Evolutionary conservation across 768 basidiomycete species (phyloP).

Genomic region (Naganishia randhawae): DNA sequence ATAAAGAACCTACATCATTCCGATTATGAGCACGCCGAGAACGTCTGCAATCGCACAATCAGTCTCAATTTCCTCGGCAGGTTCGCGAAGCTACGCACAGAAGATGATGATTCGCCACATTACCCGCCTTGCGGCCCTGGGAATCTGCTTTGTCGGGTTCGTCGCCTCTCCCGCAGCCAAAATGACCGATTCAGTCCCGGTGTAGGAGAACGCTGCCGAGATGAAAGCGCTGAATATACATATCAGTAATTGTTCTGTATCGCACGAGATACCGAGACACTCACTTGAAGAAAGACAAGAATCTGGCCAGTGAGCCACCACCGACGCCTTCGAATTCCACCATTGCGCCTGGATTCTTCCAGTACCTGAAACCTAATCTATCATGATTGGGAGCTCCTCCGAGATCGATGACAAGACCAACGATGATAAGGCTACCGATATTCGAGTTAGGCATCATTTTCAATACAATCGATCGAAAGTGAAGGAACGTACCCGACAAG

Average conservation of each 20-base stretch:
- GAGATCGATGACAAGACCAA: slow-evolving; percentile 38
- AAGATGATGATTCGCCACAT: slow-evolving; percentile 51
- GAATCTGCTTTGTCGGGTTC: slow-evolving; percentile 73
- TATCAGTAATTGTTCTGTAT: neutral
- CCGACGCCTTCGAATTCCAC: slow-evolving; percentile 32
- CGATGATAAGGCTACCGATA: slow-evolving; percentile 21
- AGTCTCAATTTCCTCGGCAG: neutral
- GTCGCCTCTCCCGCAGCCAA: slow-evolving; percentile 73
- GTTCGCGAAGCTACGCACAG: neutral
- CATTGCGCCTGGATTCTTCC: slow-evolving; percentile 37
- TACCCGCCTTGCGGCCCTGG: slow-evolving; percentile 69
- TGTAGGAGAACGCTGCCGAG: slow-evolving; percentile 65
- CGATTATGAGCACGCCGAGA: slow-evolving; percentile 43
- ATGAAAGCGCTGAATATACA: slow-evolving; percentile 51
- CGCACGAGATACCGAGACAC: slow-evolving; percentile 46
- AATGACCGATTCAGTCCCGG: slow-evolving; percentile 42
- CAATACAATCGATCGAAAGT: neutral
- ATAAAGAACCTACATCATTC: slow-evolving; percentile 34
- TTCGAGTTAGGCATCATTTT: neutral
- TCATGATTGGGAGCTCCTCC: slow-evolving; percentile 35
- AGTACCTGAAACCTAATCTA: slow-evolving; percentile 38
- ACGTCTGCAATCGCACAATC: slow-evolving; percentile 22
- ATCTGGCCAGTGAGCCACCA: slow-evolving; percentile 32
- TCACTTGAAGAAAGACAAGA: slow-evolving; percentile 50
- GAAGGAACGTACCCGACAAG: slow-evolving; percentile 27